Base-by-base conservation (phyloP, 2,329 filamentous ascomycete species). In the Fusarium foetens region DNA sequence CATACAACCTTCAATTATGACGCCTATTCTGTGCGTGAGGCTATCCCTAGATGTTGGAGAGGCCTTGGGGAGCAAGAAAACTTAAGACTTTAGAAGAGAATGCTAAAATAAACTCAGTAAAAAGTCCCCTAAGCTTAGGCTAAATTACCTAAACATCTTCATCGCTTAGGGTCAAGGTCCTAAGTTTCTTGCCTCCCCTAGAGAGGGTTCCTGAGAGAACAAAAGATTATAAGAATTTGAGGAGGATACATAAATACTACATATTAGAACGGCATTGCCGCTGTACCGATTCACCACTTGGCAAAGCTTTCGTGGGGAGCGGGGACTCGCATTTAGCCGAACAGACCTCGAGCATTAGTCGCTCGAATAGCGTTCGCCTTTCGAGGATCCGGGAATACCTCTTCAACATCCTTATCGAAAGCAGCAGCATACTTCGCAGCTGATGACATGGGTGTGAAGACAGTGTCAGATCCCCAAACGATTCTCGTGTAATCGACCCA, bases 391-490 rank as follows among this genome's bases (percentile, higher is more conserved):
- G 27, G n/a, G 4, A 67, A 62, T 0, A 54, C 63, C 3, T 38
- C 27, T 21, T 38, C 55, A 6, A 67, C 46, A 12, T 67, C 63
- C n/a, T 67, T 48, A 23, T 67, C 65, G 17, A 67, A 67, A 35
- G 46, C 41, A 17, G 63, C 46, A 39, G 63, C 55, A 29, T 62
- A 61, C 29, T 68, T 68, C 0, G 65, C 63, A n/a, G 63, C 65
- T 6, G 14, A 6, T 10, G 33, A 17, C 48, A 68, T 62, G 10
- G 65, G 65, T 1, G 65, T 67, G 8, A 67, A 67, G 25, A 68
- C 63, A n/a, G 41, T 68, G 27, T 67, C 65, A 6, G 65, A 68
- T 9, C 65, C 65, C 65, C 65, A 67, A 4, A 67, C 25, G 5
- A 67, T 67, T 1, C 23, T 68, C 0, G 65, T 67, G 25, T 68